A percentile compares a stretch with the other conserved stretches of the same genome.
Evolutionary conservation across 352 stramenopile species (phyloP).

Genomic region (Globisporangium radiosum): DNA sequence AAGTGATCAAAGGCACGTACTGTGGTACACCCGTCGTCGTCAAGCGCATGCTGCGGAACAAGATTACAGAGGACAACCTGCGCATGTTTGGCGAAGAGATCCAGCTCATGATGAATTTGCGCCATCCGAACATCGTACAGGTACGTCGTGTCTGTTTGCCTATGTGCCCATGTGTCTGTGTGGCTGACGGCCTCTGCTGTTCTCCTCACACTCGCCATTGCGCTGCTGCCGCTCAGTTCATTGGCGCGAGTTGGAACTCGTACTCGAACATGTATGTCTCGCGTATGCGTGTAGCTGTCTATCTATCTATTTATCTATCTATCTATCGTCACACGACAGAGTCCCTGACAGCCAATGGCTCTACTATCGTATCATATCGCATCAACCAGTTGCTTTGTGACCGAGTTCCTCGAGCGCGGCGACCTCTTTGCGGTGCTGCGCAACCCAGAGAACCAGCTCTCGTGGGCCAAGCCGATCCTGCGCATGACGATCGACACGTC

Average conservation of each 20-base stretch:
- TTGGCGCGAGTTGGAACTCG: slow-evolving; percentile 87
- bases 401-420: slow-evolving; percentile 79
- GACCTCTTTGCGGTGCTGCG: slow-evolving; percentile 78
- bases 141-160: slow-evolving; percentile 11
- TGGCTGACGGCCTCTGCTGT: background rate
- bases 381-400: slow-evolving; percentile 73
- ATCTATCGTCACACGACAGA: background rate
- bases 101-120: slow-evolving; percentile 88
- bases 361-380: background rate
- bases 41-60: slow-evolving; percentile 86
- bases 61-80: slow-evolving; percentile 86
- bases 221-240: slow-evolving; percentile 45
- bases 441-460: slow-evolving; percentile 73
- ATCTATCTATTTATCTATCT: slow-evolving; percentile 1
- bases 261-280: slow-evolving; percentile 86
- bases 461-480: slow-evolving; percentile 82
- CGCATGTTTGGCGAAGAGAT: slow-evolving; percentile 88
- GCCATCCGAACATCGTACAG: slow-evolving; percentile 85
- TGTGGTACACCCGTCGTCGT: slow-evolving; percentile 84
- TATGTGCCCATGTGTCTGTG: background rate
- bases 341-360: background rate
- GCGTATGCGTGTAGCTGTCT: background rate
- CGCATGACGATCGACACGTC: slow-evolving; percentile 89
- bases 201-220: background rate
- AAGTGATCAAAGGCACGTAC: slow-evolving; percentile 88